These are phyloP conservation scores for Spathaspora hagerdaliae DNA, from an alignment of 805 yeast genomes.

Conservation along the genomic window DNA sequence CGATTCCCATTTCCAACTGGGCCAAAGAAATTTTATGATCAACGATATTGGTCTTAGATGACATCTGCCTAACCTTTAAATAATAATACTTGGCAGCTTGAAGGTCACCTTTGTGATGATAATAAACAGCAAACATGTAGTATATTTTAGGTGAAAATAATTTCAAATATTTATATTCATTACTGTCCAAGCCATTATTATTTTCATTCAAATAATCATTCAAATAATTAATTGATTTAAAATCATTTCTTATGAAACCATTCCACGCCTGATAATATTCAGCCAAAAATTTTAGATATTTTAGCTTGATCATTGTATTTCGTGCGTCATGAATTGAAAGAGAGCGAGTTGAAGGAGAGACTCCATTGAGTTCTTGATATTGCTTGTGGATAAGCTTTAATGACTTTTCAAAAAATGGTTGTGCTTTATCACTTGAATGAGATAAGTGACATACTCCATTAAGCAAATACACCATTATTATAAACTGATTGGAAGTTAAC, in stretches of 20 bases:
- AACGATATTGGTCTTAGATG: slow-evolving; percentile 3
- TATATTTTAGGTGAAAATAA: slow-evolving; percentile 32
- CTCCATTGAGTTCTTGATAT: slow-evolving; percentile 9
- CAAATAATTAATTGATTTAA: slow-evolving; percentile 17
- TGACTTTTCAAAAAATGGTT: slow-evolving; percentile 35
- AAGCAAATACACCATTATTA: slow-evolving; percentile 36
- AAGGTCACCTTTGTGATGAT: slow-evolving; percentile 34
- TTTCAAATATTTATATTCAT: slow-evolving; percentile 35
- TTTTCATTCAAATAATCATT: slow-evolving; percentile 32
- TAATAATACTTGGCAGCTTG: slow-evolving; percentile 38
- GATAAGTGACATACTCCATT: slow-evolving; percentile 37
- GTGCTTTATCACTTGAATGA: slow-evolving; percentile 30
- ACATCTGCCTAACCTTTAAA: slow-evolving; percentile 24
- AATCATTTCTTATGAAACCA: slow-evolving; percentile 27
- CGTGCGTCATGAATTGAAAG: slow-evolving; percentile 17
- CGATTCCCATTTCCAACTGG: slow-evolving; percentile 19
- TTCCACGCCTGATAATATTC: slow-evolving; percentile 35
- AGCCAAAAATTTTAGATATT: slow-evolving; percentile 23
- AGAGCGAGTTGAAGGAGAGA: not conserved
- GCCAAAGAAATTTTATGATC: slow-evolving; percentile 6
- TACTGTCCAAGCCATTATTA: slow-evolving; percentile 34
- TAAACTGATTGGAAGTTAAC: slow-evolving; percentile 42
- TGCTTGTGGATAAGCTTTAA: slow-evolving; percentile 27
- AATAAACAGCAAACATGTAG: slow-evolving; percentile 36
- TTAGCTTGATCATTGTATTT: slow-evolving; percentile 21